phyloP scores from a whole-genome alignment of 176 grass and related monocot species.

The Oryza punctata region DNA sequence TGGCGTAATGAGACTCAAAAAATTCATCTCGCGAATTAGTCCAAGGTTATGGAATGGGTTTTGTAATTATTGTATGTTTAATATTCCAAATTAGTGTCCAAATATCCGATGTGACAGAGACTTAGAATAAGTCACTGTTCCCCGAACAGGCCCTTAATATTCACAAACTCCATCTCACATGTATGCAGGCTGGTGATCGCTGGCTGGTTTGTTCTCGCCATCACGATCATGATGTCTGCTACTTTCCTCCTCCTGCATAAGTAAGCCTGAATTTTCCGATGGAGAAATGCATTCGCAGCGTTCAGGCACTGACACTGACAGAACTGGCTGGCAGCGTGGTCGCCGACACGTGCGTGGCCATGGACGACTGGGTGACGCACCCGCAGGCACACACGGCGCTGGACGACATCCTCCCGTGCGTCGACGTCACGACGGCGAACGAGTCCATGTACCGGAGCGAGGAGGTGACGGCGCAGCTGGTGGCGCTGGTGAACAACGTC shows the following conservation, averaged over 20 bases:
- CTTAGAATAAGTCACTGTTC: no score
- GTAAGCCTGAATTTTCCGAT: slow-evolving; percentile 45
- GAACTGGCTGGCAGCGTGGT: slow-evolving; percentile 57
- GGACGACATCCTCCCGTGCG: slow-evolving; percentile 88
- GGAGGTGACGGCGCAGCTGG: slow-evolving; percentile 88
- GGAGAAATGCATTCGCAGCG: neutral
- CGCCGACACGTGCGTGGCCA: slow-evolving; percentile 77
- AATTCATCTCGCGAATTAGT: no score
- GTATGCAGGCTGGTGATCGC: slow-evolving; percentile 59
- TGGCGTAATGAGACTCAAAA: no score
- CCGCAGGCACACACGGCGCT: slow-evolving; percentile 75
- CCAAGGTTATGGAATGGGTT: no score
- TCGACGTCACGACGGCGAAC: slow-evolving; percentile 71
- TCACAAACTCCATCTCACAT: neutral
- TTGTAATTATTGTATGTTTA: no score
- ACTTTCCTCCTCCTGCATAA: slow-evolving; percentile 80
- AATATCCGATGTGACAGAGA: no score
- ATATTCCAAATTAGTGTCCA: no score
- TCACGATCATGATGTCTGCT: slow-evolving; percentile 61
- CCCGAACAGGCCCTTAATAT: neutral
- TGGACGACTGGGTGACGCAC: slow-evolving; percentile 82
- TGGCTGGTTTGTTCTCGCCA: slow-evolving; percentile 74
- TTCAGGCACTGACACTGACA: neutral
- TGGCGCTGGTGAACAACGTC: slow-evolving; percentile 82
- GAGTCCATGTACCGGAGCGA: slow-evolving; percentile 66